Percentiles rank a stretch among this genome's conserved stretches.
These are phyloP conservation scores for Antitrichia curtipendula DNA, from an alignment of 225 moss, liverwort and hornwort species.

Conservation along the genomic window DNA sequence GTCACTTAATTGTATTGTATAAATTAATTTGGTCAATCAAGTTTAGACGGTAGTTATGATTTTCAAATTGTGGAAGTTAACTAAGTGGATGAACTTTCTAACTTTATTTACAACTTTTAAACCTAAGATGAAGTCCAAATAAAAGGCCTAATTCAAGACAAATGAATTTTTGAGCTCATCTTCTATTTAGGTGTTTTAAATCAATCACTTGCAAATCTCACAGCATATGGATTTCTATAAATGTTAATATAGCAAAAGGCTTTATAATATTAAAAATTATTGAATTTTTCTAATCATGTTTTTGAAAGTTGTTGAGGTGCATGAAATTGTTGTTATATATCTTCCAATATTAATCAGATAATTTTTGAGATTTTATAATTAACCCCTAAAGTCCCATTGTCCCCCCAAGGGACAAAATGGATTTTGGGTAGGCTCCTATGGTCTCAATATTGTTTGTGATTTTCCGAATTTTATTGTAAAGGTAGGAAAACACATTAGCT, in stretches of 20 bases:
- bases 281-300: background rate
- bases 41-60: background rate
- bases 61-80: background rate
- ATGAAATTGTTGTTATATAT: background rate
- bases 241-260: background rate
- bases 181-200: background rate
- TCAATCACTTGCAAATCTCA: background rate
- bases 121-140: background rate
- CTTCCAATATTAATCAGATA: background rate
- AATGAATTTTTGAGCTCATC: background rate
- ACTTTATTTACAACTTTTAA: background rate
- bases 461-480: too few relatives aligned
- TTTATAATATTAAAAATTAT: background rate
- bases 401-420: too few relatives aligned
- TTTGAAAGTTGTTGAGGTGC: background rate
- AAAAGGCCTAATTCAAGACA: background rate
- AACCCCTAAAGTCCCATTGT: too few relatives aligned
- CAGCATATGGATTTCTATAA: rapidly evolving
- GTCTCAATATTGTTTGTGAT: too few relatives aligned
- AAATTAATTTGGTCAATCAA: background rate
- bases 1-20: background rate
- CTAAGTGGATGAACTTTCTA: background rate
- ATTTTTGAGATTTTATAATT: too few relatives aligned
- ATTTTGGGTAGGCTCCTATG: too few relatives aligned
- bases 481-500: too few relatives aligned